Percentiles rank a stretch among this genome's conserved stretches.
phyloP scores from a whole-genome alignment of 345 rosid species.

The Odontarrhena argentea region DNA sequence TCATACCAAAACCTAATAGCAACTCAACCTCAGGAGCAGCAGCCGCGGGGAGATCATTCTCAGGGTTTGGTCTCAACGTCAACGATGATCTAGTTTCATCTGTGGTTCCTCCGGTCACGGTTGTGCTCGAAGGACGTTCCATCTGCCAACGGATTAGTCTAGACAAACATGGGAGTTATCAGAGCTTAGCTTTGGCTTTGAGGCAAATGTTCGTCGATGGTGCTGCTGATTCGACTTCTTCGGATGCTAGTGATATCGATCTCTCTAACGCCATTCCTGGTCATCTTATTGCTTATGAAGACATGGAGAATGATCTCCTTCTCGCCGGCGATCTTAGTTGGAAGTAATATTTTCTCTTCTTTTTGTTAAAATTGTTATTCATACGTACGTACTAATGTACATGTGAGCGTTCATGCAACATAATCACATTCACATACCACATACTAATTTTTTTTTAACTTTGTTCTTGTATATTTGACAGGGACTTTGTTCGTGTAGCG shows the following conservation, averaged over 20 bases:
- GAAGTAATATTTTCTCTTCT: conserved; percentile 56
- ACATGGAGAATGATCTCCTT: conserved; percentile 88
- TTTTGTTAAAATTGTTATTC: not conserved
- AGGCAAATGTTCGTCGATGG: conserved; percentile 81
- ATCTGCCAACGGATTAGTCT: conserved; percentile 85
- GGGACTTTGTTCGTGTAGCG: conserved; percentile 92
- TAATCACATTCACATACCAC: not conserved
- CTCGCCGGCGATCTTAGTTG: conserved; percentile 92
- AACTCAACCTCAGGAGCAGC: conserved; percentile 28
- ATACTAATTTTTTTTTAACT: not conserved
- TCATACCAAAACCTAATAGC: conserved; percentile 40
- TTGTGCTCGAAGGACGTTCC: conserved; percentile 84
- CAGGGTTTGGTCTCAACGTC: conserved; percentile 46
- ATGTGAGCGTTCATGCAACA: conserved; percentile 19
- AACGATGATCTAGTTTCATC: conserved; percentile 69
- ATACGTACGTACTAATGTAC: not conserved
- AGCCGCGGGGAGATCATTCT: conserved; percentile 31
- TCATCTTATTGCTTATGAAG: conserved; percentile 81
- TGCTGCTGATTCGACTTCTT: conserved; percentile 25
- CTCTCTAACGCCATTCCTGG: conserved; percentile 87
- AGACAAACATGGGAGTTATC: conserved; percentile 75
- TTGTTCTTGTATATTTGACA: conserved; percentile 23
- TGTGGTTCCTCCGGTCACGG: conserved; percentile 79
- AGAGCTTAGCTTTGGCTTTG: conserved; percentile 76
- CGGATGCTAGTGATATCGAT: conserved; percentile 47